Percentiles rank a stretch among this genome's conserved stretches.
Evolutionary conservation across 805 yeast species (phyloP).

Genomic region (Myxozyma lipomycoides): DNA sequence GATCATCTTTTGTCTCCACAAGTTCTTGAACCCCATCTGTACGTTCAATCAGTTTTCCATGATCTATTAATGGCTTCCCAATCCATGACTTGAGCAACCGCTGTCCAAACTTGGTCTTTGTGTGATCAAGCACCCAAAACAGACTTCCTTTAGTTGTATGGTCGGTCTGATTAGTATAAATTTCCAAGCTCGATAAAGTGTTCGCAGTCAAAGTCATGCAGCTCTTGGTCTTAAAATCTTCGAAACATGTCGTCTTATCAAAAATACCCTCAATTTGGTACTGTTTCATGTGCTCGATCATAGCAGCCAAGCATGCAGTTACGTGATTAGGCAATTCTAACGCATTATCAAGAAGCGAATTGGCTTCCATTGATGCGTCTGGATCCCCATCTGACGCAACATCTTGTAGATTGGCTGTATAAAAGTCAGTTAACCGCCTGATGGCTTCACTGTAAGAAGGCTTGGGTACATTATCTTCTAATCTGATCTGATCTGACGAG

Average conservation of each 20-base stretch:
- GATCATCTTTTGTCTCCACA: conserved; percentile 9
- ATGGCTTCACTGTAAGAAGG: conserved; percentile 15
- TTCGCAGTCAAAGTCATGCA: conserved; percentile 58
- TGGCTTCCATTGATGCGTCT: conserved; percentile 6
- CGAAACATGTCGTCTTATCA: conserved; percentile 48
- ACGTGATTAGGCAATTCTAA: conserved; percentile 29
- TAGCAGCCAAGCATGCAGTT: conserved; percentile 44
- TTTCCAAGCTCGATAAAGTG: conserved; percentile 68
- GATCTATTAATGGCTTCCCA: conserved; percentile 59
- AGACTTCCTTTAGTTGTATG: conserved; percentile 60
- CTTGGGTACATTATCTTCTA: conserved; percentile 17
- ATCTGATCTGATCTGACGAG: conserved; percentile 13
- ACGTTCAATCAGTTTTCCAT: conserved; percentile 55
- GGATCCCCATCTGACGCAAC: conserved; percentile 5
- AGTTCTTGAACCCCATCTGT: conserved; percentile 56
- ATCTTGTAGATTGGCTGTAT: conserved; percentile 5
- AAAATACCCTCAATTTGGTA: conserved; percentile 61
- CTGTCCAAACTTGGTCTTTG: conserved; percentile 72
- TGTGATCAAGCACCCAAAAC: conserved; percentile 75
- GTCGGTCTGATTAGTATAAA: conserved; percentile 64
- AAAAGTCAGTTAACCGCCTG: conserved; percentile 3
- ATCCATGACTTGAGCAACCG: conserved; percentile 70
- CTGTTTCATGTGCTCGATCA: conserved; percentile 55
- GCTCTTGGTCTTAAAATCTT: conserved; percentile 46
- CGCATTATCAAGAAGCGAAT: conserved; percentile 29